Percentiles rank a stretch among this genome's conserved stretches.
These are phyloP conservation scores for Elongisporangium anandrum DNA, from an alignment of 352 stramenopile species.

Conservation along the genomic window DNA sequence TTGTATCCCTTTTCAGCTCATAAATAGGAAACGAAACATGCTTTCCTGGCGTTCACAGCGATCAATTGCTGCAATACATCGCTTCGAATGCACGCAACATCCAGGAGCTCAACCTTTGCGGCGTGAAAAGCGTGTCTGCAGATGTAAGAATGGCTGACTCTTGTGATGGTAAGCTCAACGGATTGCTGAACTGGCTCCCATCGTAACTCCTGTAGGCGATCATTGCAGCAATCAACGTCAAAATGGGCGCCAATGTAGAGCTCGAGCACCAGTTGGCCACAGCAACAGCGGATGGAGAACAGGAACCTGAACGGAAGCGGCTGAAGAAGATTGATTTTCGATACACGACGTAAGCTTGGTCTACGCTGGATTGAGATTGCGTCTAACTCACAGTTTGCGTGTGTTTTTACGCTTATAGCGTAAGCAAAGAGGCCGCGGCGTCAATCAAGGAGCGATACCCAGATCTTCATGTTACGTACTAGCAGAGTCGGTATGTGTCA, in stretches of 20 bases:
- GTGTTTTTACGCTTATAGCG: slow-evolving; percentile 59
- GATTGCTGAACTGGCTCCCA: neutral
- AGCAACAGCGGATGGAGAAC: slow-evolving; percentile 6
- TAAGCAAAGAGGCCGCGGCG: slow-evolving; percentile 80
- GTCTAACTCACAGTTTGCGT: neutral
- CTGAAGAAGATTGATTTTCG: slow-evolving; percentile 89
- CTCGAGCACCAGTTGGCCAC: neutral
- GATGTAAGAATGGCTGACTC: slow-evolving; percentile 36
- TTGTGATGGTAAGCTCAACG: neutral
- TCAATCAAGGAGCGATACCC: slow-evolving; percentile 73
- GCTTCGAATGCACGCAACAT: slow-evolving; percentile 68
- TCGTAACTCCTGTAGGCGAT: slow-evolving; percentile 30
- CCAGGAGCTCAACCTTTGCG: slow-evolving; percentile 84
- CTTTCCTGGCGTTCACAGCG: slow-evolving; percentile 24
- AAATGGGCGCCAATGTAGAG: slow-evolving; percentile 62
- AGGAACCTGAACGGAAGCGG: slow-evolving; percentile 70
- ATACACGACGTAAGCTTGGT: slow-evolving; percentile 73
- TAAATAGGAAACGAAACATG: neutral
- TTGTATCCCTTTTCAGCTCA: no score
- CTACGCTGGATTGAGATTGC: neutral
- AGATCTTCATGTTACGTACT: slow-evolving; percentile 54
- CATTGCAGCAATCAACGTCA: slow-evolving; percentile 68
- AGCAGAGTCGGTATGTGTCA: neutral
- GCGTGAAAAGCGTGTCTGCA: slow-evolving; percentile 80
- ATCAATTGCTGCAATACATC: slow-evolving; percentile 79